Base-by-base conservation (phyloP, 192 early-diverging fungal genomes). In the Coemansia sp. region DNA sequence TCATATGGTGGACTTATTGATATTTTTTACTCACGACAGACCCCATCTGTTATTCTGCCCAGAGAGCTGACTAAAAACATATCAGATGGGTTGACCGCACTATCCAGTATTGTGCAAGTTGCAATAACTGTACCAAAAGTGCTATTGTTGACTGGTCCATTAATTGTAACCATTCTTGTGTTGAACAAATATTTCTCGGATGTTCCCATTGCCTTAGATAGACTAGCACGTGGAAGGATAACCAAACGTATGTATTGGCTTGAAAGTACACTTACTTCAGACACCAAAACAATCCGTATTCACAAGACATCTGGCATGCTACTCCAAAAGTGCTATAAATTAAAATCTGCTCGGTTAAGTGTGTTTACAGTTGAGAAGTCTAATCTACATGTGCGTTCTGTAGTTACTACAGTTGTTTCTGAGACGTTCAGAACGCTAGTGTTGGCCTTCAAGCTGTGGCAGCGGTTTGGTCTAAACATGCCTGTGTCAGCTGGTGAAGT, bases 401-500 rank as follows among this genome's bases (percentile, higher is more conserved):
- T 48, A 4, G 45, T n/a, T 58, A 22, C 17, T 24, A 12, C 35
- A 5, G 0, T 70, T 3, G 14, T 22, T 24, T 45, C 10, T 1
- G 61, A 70, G 29, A 4, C 52, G 1, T 43, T 63, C 21, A 22
- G n/a, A 12, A 58, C 49, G 6, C 14, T 56, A 3, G 48, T 63
- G 10, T 24, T 70, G 51, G 15, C 27, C 0, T 55, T 51, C 15
- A 60, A 58, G 14, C n/a, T 70, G 10, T 60, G 56, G 61, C 38
- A 50, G 11, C 35, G 37, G 2, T 15, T 48, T 9, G 41, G 45
- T 25, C 6, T 23, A n/a, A 10, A 29, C 2, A 43, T 24, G 4
- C 14, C 39, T 15, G 24, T 60, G 2, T 63, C 62, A 0, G 41
- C 68, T 5, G 62, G 68, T 9, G 48, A 70, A 21, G 21, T 70